phyloP scores from a whole-genome alignment of 2,329 filamentous ascomycete species.

The Stagonosporopsis rhizophila region DNA sequence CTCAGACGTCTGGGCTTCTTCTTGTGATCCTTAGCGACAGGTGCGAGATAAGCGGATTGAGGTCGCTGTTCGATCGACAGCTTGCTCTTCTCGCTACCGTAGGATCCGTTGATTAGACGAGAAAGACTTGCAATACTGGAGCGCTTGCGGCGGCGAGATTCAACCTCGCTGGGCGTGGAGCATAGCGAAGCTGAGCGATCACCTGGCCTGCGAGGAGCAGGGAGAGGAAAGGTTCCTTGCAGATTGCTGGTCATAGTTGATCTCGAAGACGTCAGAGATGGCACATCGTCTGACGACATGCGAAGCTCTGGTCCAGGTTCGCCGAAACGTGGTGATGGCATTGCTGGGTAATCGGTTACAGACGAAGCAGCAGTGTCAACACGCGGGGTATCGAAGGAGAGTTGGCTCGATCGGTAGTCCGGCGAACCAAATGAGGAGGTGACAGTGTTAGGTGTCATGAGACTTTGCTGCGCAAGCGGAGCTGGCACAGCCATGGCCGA shows the following conservation, averaged over 20 bases:
- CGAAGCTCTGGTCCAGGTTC: conserved; percentile 76
- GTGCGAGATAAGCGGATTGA: conserved; percentile 60
- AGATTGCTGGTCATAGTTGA: conserved; percentile 77
- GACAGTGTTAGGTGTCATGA: conserved; percentile 70
- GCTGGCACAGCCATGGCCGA: conserved; percentile 48
- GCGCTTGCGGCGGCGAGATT: conserved; percentile 70
- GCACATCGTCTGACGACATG: conserved; percentile 75
- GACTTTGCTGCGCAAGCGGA: conserved; percentile 53
- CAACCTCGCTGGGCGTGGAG: conserved; percentile 50
- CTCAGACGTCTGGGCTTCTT: conserved; percentile 75
- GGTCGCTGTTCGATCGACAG: conserved; percentile 69
- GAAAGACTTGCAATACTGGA: conserved; percentile 80
- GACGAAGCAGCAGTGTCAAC: conserved; percentile 80
- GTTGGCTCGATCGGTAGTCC: conserved; percentile 66
- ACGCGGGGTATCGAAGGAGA: conserved; percentile 72
- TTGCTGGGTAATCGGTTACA: conserved; percentile 72
- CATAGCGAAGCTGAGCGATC: conserved; percentile 52
- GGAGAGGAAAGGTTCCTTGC: conserved; percentile 59
- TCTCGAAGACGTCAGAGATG: conserved; percentile 76
- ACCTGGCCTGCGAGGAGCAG: conserved; percentile 52
- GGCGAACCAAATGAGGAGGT: conserved; percentile 69
- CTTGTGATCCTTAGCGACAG: conserved; percentile 64
- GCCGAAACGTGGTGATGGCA: conserved; percentile 74
- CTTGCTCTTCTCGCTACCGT: conserved; percentile 76
- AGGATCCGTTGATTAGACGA: conserved; percentile 71